These are phyloP conservation scores for Kwoniella europaea DNA, from an alignment of 768 basidiomycete species.

Conservation along the genomic window DNA sequence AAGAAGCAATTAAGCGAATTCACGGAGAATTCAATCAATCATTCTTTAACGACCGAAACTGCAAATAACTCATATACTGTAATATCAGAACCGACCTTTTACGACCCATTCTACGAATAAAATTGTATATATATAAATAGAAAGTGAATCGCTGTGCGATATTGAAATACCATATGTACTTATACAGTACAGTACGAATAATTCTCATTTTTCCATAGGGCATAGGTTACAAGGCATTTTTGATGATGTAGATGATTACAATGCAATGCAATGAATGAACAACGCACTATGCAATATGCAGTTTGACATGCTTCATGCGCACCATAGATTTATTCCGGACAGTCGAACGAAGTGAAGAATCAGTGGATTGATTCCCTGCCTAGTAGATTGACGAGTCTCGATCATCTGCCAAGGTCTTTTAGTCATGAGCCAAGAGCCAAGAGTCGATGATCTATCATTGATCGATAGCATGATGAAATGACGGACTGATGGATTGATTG, in stretches of 20 bases:
- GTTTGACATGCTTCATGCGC: no score
- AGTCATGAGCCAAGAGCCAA: no score
- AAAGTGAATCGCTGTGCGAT: not conserved
- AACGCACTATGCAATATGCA: no score
- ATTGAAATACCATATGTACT: not conserved
- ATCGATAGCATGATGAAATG: no score
- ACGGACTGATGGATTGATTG: no score
- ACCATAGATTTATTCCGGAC: no score
- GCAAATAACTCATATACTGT: not conserved
- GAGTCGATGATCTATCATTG: no score
- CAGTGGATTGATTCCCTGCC: no score
- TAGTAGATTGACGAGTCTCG: no score
- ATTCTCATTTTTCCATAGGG: no score
- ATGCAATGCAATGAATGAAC: not conserved
- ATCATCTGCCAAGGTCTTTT: no score
- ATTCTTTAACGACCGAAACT: not conserved
- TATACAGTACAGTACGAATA: not conserved
- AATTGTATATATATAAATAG: not conserved
- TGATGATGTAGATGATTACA: not conserved
- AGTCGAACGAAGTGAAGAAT: no score
- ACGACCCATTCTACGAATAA: not conserved
- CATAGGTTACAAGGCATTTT: not conserved
- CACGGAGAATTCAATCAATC: not conserved
- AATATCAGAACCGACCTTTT: not conserved
- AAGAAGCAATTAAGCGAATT: not conserved